Evolutionary conservation across 352 stramenopile species (phyloP).

Genomic region (Globisporangium echinulatum): DNA sequence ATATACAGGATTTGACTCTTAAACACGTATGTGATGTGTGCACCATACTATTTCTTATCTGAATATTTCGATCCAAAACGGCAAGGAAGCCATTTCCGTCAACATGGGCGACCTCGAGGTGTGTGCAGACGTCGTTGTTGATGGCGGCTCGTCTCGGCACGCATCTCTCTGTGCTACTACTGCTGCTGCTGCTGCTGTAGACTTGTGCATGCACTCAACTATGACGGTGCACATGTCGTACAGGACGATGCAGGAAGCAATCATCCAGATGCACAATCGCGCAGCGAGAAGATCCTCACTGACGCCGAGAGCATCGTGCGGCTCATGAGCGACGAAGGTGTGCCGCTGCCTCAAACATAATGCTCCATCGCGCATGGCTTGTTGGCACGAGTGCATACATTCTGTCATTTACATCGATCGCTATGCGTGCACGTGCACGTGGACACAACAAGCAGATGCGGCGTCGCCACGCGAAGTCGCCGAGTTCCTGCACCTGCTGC

Average conservation of each 20-base stretch:
- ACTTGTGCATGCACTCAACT: not conserved
- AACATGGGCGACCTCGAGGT: not conserved
- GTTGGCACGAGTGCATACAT: too few species aligned
- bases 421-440: not conserved
- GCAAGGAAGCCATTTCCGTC: not conserved
- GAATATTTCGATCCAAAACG: not conserved
- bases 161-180: too few species aligned
- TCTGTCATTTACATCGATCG: not conserved
- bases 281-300: constrained; percentile 6
- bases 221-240: not conserved
- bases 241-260: not conserved
- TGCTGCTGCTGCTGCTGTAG: not conserved
- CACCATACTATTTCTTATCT: not conserved
- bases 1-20: too few species aligned
- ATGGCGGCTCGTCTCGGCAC: too few species aligned
- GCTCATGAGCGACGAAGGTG: constrained; percentile 47
- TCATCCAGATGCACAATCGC: too few species aligned
- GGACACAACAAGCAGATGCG: constrained; percentile 14
- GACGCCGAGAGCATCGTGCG: constrained; percentile 26
- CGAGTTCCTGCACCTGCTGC: constrained; percentile 55
- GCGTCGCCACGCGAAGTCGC: constrained; percentile 52
- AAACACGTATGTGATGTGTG: not conserved
- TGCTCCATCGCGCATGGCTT: too few species aligned
- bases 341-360: not conserved
- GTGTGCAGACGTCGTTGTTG: not conserved